phyloP scores from a whole-genome alignment of 345 rosid species.

The Salix brachista region DNA sequence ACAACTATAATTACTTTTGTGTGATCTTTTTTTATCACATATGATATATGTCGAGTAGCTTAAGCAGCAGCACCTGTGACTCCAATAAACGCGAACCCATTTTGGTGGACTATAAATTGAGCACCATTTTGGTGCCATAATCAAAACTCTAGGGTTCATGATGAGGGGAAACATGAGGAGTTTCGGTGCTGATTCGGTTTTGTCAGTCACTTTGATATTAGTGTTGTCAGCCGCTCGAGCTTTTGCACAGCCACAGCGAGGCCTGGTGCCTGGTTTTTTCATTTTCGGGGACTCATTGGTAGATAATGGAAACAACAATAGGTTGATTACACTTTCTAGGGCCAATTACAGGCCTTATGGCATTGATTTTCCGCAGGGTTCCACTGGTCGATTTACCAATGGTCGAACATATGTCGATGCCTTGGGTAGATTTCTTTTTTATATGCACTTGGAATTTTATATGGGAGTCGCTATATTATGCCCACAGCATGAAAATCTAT shows the following conservation, averaged over 20 bases:
- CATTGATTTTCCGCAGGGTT: constrained; percentile 23
- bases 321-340: constrained; percentile 25
- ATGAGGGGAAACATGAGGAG: constrained; percentile 1
- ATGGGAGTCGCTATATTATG: not conserved
- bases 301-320: constrained; percentile 26
- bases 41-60: not conserved
- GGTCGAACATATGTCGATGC: constrained; percentile 32
- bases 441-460: not conserved
- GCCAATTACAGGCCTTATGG: constrained; percentile 33
- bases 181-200: not conserved
- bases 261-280: constrained; percentile 27
- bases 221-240: constrained; percentile 17
- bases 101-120: constrained; percentile 9
- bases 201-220: constrained; percentile 21
- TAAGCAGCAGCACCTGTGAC: constrained; percentile 13
- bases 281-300: constrained; percentile 29
- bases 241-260: constrained; percentile 16
- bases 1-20: not conserved
- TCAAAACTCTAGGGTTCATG: too few relatives aligned
- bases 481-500: not conserved
- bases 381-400: constrained; percentile 27
- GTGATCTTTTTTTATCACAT: not conserved
- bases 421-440: not conserved
- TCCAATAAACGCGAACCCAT: constrained; percentile 18
- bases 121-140: not conserved